A percentile compares a stretch with the other conserved stretches of the same genome.
Conservation (phyloP, 1,284 basidiomycete species). For the Sporisorium scitamineum region DNA sequence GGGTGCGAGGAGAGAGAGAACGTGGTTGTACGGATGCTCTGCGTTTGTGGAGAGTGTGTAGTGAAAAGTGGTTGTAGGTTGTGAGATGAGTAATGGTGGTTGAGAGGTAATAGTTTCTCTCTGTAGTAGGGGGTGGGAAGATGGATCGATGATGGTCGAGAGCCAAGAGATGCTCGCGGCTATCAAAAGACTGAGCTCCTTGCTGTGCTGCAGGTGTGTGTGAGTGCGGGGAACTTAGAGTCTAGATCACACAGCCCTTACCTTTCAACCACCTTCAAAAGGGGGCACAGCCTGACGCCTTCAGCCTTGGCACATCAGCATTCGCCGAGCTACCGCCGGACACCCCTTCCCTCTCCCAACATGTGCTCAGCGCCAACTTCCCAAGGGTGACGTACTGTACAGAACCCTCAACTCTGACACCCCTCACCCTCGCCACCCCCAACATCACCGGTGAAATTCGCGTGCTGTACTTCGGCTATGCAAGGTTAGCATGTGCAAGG, state of each 20-base stretch:
- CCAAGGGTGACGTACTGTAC: no score
- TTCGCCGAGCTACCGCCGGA: no score
- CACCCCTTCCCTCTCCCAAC: no score
- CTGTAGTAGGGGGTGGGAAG: neutral
- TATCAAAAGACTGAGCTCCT: neutral
- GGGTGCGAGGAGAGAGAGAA: no score
- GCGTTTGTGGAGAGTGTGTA: no score
- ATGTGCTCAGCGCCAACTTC: no score
- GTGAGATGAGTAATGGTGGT: neutral
- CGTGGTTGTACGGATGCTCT: no score
- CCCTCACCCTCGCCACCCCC: no score
- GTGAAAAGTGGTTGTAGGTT: neutral
- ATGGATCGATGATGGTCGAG: neutral
- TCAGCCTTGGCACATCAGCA: neutral
- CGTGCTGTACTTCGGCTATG: no score
- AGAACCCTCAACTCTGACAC: no score
- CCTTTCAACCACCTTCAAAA: neutral
- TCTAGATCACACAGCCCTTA: neutral
- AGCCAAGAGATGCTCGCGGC: neutral
- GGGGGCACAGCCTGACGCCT: neutral
- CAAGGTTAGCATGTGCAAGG: neutral
- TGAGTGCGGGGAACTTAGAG: constrained; percentile 1
- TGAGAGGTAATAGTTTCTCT: neutral
- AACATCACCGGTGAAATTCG: neutral
- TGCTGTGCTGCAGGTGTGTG: no score